Evolutionary conservation across 495 filamentous ascomycete genomes (phyloP), one percentile per base, ranked within the genome.

Genomic region (Staphylotrichum longicolle): DNA sequence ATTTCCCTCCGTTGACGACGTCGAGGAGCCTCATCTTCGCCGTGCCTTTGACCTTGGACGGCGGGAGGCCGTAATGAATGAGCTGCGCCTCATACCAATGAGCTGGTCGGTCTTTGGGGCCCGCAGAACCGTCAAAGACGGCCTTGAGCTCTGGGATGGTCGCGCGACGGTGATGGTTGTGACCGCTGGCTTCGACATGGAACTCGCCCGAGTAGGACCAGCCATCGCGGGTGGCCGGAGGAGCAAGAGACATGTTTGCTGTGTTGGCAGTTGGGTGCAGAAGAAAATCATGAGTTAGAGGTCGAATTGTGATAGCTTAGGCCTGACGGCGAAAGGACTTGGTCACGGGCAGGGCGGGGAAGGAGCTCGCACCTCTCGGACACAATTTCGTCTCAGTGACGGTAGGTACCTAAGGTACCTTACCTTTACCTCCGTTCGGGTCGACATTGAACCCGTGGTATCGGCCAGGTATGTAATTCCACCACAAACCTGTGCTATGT

Each of bases 71-170:
- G 70, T 85, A 85, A 56, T 87, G 83, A 3, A 84, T 65, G 27
- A 85, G 74, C 56, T 87, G 83, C 4, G 83, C 83, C 57, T 81
- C 78, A 54, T 82, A 86, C 80, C 78, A 86, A 58, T 83, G 82
- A 7, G 72, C 78, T 0, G 79, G 75, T 35, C 74, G 75, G 65
- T 85, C 80, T 50, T 78, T 80, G 12, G 42, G n/a, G 37, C 50
- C 52, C 9, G 70, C 69, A 20, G 68, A 60, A 4, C 72, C 69
- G 10, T 64, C 58, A 32, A 85, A 80, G 5, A 83, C 65, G 5
- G 71, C 64, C 44, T 69, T 73, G 15, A 85, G 75, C 61, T 85
- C 80, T 3, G 72, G 66, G 30, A 79, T 50, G 6, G 71, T 74
- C 3, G 79, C 80, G 12, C 81, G 80, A 40, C 79, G 76, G 61